Conservation (phyloP, 169 alveolate species). For the Eimeria necatrix region DNA sequence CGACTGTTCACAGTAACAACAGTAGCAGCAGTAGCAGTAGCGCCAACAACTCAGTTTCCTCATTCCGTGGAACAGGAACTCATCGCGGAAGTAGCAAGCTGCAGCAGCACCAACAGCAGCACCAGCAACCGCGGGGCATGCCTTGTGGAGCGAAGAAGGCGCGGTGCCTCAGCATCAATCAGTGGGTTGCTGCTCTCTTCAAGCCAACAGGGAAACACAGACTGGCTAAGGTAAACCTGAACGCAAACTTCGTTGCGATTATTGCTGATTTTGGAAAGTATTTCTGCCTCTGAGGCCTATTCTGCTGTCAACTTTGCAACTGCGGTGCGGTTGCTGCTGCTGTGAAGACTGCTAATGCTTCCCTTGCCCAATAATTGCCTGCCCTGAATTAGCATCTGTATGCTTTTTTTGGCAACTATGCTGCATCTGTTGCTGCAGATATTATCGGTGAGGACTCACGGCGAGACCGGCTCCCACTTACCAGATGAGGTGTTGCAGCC, state of each 20-base stretch:
- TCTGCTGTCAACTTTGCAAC: constrained; percentile 8
- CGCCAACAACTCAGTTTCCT: neutral
- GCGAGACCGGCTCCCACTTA: constrained; percentile 75
- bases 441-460: constrained; percentile 72
- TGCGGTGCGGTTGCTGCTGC: constrained; percentile 33
- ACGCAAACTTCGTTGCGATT: neutral
- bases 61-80: neutral
- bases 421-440: constrained; percentile 55
- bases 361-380: neutral
- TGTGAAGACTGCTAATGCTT: neutral
- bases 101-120: constrained; percentile 59
- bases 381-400: neutral
- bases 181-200: constrained; percentile 77
- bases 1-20: constrained; percentile 13
- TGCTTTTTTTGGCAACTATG: neutral
- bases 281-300: neutral
- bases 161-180: constrained; percentile 63
- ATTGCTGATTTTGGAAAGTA: neutral
- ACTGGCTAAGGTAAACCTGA: constrained; percentile 51
- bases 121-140: constrained; percentile 31
- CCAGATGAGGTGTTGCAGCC: constrained; percentile 76
- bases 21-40: constrained; percentile 53
- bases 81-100: constrained; percentile 56
- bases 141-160: constrained; percentile 57
- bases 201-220: constrained; percentile 68